Base-by-base conservation (phyloP, 164 flowering plant genomes). In the Liquidambar formosana region DNA sequence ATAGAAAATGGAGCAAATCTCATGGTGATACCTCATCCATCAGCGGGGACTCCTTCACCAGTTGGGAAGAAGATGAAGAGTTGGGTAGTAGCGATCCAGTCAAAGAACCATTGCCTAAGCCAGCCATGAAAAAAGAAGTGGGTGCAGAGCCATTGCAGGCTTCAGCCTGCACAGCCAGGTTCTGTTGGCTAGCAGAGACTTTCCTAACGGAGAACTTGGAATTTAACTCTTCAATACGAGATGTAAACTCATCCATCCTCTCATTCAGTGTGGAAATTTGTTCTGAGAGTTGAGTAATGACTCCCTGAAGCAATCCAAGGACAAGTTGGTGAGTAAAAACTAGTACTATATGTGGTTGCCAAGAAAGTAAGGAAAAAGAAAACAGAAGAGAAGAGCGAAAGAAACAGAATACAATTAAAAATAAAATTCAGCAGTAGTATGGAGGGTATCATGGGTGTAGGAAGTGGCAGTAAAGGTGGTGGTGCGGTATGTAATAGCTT, bases 161-260 rank as follows among this genome's bases (percentile, higher is more conserved):
- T 73, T 93, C 98, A 51, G 83, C 68, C 76, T 81, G 93, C 66
- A 76, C 47, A 73, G 82, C 75, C 75, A 85, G 66, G 78, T 85
- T 89, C 67, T 91, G 97, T 61, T 89, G 90, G 78, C 91, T 81
- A 1, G 82, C 76, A 63, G 91, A 80, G 65, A 71, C 73, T 58
- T 73, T 86, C 76, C 74, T 84, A 27, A 47, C 52, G 1, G 71
- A 69, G 52, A 93, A 72, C 75, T 84, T 92, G 61, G 95, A 80
- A 75, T 85, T 96, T 65, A 96, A 74, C 80, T 93, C 97, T 78
- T 93, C 98, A 61, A 96, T 83, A 14, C 84, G 88, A 57, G 94
- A 79, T 57, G 97, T 88, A 67, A 96, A 89, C 68, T 90, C 99
- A 77, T 96, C 97, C 92, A 96, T 89, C 64, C 98, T 81, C 70